Evolutionary conservation across 805 yeast genomes (phyloP).

Genomic region (Hagleromyces aurorensis): DNA sequence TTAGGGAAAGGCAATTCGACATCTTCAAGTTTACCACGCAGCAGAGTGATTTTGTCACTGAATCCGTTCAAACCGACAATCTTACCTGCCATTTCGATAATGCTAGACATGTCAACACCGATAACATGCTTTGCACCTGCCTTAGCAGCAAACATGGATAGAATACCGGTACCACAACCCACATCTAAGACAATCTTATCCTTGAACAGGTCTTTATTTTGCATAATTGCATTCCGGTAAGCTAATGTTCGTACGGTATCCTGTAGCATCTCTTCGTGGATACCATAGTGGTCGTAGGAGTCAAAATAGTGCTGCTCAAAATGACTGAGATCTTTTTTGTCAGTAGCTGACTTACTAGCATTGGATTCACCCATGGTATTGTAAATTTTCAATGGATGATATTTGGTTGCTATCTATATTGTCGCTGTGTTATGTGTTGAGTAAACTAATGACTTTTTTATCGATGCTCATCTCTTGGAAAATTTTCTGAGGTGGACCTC

Average conservation of each 20-base stretch:
- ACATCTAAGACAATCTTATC: slow-evolving; percentile 94
- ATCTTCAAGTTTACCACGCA: slow-evolving; percentile 93
- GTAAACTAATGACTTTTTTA: no score
- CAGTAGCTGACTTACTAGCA: slow-evolving; percentile 50
- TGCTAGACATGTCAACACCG: slow-evolving; percentile 95
- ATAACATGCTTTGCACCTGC: slow-evolving; percentile 99
- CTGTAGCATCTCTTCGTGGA: slow-evolving; percentile 98
- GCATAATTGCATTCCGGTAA: slow-evolving; percentile 85
- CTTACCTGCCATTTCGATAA: slow-evolving; percentile 92
- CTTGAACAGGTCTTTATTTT: slow-evolving; percentile 81
- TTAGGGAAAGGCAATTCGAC: slow-evolving; percentile 73
- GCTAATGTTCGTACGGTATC: slow-evolving; percentile 88
- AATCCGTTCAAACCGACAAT: slow-evolving; percentile 80
- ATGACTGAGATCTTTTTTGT: slow-evolving; percentile 53
- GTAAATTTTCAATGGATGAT: background rate
- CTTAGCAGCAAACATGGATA: slow-evolving; percentile 95
- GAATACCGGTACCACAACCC: slow-evolving; percentile 97
- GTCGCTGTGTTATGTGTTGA: no score
- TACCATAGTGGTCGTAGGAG: slow-evolving; percentile 94
- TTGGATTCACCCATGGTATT: slow-evolving; percentile 23
- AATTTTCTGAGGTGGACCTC: no score
- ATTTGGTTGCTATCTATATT: no score
- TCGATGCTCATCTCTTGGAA: no score
- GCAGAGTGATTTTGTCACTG: slow-evolving; percentile 73
- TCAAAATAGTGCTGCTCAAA: slow-evolving; percentile 89